Evolutionary conservation across 306 rosid species (phyloP).

Genomic region (Dalbergia cultrata): DNA sequence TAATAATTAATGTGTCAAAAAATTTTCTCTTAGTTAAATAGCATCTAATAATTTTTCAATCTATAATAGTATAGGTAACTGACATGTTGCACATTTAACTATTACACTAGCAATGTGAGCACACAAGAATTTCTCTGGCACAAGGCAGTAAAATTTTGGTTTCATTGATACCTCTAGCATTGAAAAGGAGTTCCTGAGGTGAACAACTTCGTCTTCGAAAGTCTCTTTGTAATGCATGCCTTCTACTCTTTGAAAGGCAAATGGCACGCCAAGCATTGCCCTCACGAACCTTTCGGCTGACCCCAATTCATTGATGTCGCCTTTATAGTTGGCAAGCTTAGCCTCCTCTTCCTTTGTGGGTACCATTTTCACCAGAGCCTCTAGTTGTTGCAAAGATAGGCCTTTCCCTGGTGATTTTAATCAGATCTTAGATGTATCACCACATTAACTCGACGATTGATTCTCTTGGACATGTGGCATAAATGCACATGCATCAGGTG

Average conservation of each 20-base stretch:
- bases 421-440: conserved; percentile 22
- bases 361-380: conserved; percentile 91
- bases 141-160: not conserved
- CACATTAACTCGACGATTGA: conserved; percentile 22
- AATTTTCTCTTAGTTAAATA: too few relatives aligned
- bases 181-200: conserved; percentile 86
- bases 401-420: conserved; percentile 71
- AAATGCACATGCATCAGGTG: conserved; percentile 33
- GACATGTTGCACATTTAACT: not conserved
- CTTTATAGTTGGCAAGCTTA: conserved; percentile 74
- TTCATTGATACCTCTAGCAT: conserved; percentile 80
- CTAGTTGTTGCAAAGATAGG: conserved; percentile 77
- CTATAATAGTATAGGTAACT: too few relatives aligned
- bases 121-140: not conserved
- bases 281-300: conserved; percentile 85
- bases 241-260: conserved; percentile 79
- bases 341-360: conserved; percentile 88
- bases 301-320: conserved; percentile 84
- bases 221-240: conserved; percentile 90
- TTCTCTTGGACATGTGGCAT: conserved; percentile 35
- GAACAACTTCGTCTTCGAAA: conserved; percentile 93
- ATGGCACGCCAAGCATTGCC: conserved; percentile 73
- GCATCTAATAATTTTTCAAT: too few relatives aligned
- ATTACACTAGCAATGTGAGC: not conserved
- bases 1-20: too few relatives aligned